Evolutionary conservation across 2,329 filamentous ascomycete genomes (phyloP), one percentile per base, ranked within the genome.

Genomic region (Curvularia hawaiiensis): DNA sequence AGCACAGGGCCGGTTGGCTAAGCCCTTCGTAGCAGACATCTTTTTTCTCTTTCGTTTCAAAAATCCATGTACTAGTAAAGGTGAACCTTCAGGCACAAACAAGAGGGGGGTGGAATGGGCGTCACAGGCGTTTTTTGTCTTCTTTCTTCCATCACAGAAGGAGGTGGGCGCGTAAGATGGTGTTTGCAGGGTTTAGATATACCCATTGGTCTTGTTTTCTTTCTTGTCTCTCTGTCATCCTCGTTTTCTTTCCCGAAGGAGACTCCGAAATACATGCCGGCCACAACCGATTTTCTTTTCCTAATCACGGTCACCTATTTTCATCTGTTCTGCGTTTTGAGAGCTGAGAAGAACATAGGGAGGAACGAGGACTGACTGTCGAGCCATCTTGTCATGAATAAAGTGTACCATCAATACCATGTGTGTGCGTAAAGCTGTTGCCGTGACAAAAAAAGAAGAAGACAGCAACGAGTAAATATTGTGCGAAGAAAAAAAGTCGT

Each of bases 1-100:
- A 76, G 74, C 50, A 61, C 65, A 14, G 63, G 56, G 3, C 59
- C 28, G 33, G 60, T 44, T 44, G 24, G 41, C 24, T 44, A 24
- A 44, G 41, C 22, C 22, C 7, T 12, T 16, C 6, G 24, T 4
- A 5, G 8, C 22, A 9, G 22, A 7, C 24, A 11, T 28, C 14
- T 40, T 30, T 20, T 14, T 40, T 28, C 22, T 50, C 22, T 50
- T 48, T 28, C 24, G n/a, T 50, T 50, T 18, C 10, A 40, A 30
- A 50, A 40, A 40, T 24, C 16, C 11, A n/a, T 48, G 46, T 50
- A 50, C 47, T 20, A 50, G 35, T 40, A 50, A 26, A 40, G 26
- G 18, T 38, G 5, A 31, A 10, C 44, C 44, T 47, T 40, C 24
- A 40, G 31, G 24, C 24, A 40, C n/a, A 40, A 18, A 5, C 8